Evolutionary conservation across 2,329 filamentous ascomycete genomes (phyloP).

Genomic region (Sclerotinia borealis): DNA sequence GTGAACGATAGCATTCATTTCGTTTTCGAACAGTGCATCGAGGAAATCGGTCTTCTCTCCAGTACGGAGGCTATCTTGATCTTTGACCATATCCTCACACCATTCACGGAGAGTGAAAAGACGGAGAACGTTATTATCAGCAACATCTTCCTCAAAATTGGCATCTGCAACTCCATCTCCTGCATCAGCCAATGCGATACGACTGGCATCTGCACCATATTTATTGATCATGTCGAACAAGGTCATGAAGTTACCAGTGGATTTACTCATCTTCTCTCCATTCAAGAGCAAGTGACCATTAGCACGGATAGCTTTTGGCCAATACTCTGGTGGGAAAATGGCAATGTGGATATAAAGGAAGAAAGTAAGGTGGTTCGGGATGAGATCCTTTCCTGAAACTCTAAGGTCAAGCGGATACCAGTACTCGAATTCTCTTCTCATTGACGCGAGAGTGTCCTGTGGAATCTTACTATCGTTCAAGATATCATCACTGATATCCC

Average conservation of each 20-base stretch:
- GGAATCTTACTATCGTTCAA: slow-evolving; percentile 62
- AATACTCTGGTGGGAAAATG: slow-evolving; percentile 80
- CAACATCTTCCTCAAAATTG: slow-evolving; percentile 94
- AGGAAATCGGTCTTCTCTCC: slow-evolving; percentile 72
- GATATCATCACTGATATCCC: slow-evolving; percentile 61
- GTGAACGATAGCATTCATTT: slow-evolving; percentile 76
- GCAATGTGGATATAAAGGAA: slow-evolving; percentile 91
- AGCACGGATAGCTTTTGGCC: slow-evolving; percentile 77
- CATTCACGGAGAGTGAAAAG: slow-evolving; percentile 79
- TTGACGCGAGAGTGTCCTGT: slow-evolving; percentile 64
- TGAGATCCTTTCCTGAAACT: slow-evolving; percentile 86
- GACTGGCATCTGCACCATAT: slow-evolving; percentile 87
- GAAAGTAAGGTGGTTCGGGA: slow-evolving; percentile 92
- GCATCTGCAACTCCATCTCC: slow-evolving; percentile 93
- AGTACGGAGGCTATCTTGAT: slow-evolving; percentile 66
- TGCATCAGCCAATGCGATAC: slow-evolving; percentile 88
- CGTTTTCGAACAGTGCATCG: slow-evolving; percentile 87
- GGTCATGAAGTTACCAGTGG: slow-evolving; percentile 94
- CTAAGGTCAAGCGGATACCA: slow-evolving; percentile 91
- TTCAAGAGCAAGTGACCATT: slow-evolving; percentile 95
- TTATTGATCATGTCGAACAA: slow-evolving; percentile 80
- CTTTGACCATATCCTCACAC: slow-evolving; percentile 78
- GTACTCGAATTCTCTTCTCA: slow-evolving; percentile 93
- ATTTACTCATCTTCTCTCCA: slow-evolving; percentile 98
- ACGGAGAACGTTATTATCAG: slow-evolving; percentile 83